Percentiles rank a stretch among this genome's conserved stretches.
These are phyloP conservation scores for Saccharata proteae DNA, from an alignment of 2,329 filamentous ascomycete genomes.

Conservation along the genomic window DNA sequence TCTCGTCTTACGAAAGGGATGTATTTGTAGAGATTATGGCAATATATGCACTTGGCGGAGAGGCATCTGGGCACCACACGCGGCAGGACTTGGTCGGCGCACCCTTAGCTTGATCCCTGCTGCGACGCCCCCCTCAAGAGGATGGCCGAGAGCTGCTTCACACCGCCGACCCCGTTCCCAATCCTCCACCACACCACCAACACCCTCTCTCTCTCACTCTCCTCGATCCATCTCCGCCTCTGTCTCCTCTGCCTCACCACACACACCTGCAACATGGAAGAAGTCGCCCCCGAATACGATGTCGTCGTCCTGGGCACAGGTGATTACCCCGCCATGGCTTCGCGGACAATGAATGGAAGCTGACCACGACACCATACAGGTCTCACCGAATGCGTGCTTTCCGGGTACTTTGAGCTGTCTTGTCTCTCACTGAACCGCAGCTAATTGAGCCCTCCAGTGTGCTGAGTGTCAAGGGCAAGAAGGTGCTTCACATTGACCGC, in stretches of 20 bases:
- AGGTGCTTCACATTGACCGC: slow-evolving; percentile 96
- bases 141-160: no score
- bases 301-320: slow-evolving; percentile 96
- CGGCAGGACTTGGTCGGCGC: no score
- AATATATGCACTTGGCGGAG: no score
- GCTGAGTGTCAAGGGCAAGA: slow-evolving; percentile 95
- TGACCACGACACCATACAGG: slow-evolving; percentile 44
- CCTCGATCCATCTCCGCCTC: slow-evolving; percentile 4
- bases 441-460: slow-evolving; percentile 47
- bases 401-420: slow-evolving; percentile 51
- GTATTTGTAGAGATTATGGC: no score
- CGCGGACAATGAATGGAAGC: slow-evolving; percentile 15
- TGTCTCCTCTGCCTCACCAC: slow-evolving; percentile 4
- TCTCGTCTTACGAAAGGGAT: no score
- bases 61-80: no score
- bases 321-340: slow-evolving; percentile 39
- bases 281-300: slow-evolving; percentile 97
- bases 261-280: slow-evolving; percentile 59
- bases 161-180: slow-evolving; percentile 29
- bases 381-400: slow-evolving; percentile 97
- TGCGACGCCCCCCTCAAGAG: no score
- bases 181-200: slow-evolving; percentile 19
- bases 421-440: slow-evolving; percentile 1
- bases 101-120: no score
- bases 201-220: slow-evolving; percentile 5